These are phyloP conservation scores for Trichoderma erinaceum DNA, from an alignment of 495 filamentous ascomycete species.

Conservation along the genomic window DNA sequence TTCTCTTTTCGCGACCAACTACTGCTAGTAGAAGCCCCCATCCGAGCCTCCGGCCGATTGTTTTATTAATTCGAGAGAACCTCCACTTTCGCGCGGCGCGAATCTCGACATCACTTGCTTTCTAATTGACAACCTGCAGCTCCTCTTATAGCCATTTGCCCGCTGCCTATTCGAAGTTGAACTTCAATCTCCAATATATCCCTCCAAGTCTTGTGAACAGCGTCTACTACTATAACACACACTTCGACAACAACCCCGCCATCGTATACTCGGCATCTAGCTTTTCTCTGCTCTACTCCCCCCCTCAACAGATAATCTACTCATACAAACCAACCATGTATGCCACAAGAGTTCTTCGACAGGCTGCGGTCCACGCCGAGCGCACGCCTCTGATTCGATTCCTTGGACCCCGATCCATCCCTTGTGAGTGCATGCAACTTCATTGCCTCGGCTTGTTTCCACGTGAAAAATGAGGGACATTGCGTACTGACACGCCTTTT, in stretches of 20 bases:
- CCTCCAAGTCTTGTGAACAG: neutral
- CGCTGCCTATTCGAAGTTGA: neutral
- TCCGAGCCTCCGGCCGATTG: constrained; percentile 3
- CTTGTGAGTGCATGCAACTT: constrained; percentile 51
- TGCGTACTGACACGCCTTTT: constrained; percentile 17
- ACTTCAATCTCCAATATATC: neutral
- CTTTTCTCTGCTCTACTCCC: too few relatives aligned
- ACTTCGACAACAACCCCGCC: neutral
- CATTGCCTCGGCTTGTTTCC: constrained; percentile 4
- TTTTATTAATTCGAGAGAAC: constrained; percentile 8
- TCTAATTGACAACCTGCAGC: neutral
- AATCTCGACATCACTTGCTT: constrained; percentile 2
- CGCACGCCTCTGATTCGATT: constrained; percentile 86
- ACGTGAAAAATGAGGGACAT: constrained; percentile 9
- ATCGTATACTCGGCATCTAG: neutral
- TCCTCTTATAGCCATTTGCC: neutral
- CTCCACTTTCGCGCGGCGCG: constrained; percentile 4
- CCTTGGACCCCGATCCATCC: constrained; percentile 76
- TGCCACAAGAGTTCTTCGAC: constrained; percentile 59
- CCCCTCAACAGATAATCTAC: neutral
- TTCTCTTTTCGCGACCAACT: neutral
- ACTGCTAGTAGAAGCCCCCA: neutral
- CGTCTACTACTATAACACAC: neutral
- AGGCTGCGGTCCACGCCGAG: constrained; percentile 54
- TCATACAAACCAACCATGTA: constrained; percentile 43